phyloP scores from a whole-genome alignment of 805 yeast species.

The Scheffersomyces lignosus region DNA sequence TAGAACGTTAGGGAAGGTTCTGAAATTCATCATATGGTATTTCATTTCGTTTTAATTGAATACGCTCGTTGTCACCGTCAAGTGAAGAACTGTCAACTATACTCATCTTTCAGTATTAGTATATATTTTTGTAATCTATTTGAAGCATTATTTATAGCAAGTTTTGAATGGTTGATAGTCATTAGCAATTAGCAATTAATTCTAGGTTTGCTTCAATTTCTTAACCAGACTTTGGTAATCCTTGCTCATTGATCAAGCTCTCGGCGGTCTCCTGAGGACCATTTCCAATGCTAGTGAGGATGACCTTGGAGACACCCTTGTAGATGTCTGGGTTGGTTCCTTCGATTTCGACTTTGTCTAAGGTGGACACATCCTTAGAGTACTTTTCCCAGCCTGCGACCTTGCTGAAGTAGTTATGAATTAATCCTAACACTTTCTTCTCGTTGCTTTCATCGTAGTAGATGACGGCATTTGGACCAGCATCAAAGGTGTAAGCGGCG shows the following conservation, averaged over 20 bases:
- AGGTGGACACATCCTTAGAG: constrained; percentile 12
- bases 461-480: constrained; percentile 98
- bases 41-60: no score
- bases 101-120: no score
- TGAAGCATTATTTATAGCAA: no score
- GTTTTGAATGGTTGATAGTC: no score
- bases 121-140: no score
- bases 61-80: no score
- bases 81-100: no score
- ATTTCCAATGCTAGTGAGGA: constrained; percentile 81
- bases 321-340: constrained; percentile 52
- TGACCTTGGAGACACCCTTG: constrained; percentile 78
- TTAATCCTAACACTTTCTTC: constrained; percentile 64
- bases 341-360: constrained; percentile 28
- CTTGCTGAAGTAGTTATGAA: constrained; percentile 57
- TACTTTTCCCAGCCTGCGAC: constrained; percentile 67
- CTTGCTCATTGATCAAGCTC: constrained; percentile 56
- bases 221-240: constrained; percentile 51
- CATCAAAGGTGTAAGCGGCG: constrained; percentile 97
- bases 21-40: no score
- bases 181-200: not conserved
- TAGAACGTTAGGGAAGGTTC: no score
- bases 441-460: constrained; percentile 83
- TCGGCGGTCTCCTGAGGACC: constrained; percentile 73
- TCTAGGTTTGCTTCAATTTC: no score